Evolutionary conservation across 257 asterid species (phyloP).

Genomic region (Ophiorrhiza pumila): DNA sequence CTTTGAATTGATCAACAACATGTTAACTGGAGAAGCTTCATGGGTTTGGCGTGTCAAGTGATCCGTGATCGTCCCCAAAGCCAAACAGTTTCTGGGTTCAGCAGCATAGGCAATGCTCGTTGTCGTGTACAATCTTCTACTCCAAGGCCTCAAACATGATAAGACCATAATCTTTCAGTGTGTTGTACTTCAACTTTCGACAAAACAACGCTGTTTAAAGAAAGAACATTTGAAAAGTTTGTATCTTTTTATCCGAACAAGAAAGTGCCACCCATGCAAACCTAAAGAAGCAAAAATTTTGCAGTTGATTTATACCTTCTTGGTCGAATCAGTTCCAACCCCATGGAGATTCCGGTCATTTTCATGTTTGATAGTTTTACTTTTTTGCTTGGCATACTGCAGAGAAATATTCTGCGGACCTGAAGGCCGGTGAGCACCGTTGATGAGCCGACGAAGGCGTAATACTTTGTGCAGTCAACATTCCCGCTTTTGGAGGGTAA

Average conservation of each 20-base stretch:
- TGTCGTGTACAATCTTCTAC: slow-evolving; percentile 34
- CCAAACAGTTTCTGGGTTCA: slow-evolving; percentile 30
- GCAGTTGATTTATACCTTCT: neutral
- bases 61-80: slow-evolving; percentile 21
- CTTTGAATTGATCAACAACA: slow-evolving; percentile 49
- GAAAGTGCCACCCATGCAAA: neutral
- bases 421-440: too few relatives aligned
- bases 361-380: neutral
- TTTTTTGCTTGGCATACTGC: neutral
- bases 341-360: neutral
- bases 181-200: neutral
- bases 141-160: slow-evolving; percentile 1
- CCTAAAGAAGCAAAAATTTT: too few relatives aligned
- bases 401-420: neutral
- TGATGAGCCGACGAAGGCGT: too few relatives aligned
- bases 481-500: too few relatives aligned
- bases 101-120: slow-evolving; percentile 38
- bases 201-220: neutral
- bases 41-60: slow-evolving; percentile 17
- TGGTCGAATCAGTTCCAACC: neutral
- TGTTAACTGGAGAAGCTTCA: slow-evolving; percentile 26
- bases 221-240: neutral
- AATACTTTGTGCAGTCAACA: too few relatives aligned
- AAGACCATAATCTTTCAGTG: slow-evolving; percentile 2
- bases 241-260: neutral